Conservation (phyloP, 345 rosid species). For the Abelmoschus esculentus region DNA sequence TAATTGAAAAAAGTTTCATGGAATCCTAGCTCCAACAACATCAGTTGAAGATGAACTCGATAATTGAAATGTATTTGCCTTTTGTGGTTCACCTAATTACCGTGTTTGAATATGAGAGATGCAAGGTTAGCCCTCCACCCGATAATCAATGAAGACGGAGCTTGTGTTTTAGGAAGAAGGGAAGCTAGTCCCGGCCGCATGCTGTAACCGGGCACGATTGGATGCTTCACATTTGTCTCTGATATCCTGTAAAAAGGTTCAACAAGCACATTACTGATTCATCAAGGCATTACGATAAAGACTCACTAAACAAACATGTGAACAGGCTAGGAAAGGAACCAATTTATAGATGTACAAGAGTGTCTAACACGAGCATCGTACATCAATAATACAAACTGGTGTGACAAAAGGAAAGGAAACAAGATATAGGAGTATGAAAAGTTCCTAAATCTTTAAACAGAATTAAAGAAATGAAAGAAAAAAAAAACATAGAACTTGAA, state of each 20-base stretch:
- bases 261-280: slow-evolving; percentile 8
- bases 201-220: slow-evolving; percentile 25
- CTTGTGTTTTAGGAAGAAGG: slow-evolving; percentile 47
- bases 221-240: slow-evolving; percentile 31
- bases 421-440: not conserved
- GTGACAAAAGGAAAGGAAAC: not conserved
- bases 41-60: slow-evolving; percentile 3
- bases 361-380: not conserved
- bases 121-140: slow-evolving; percentile 72
- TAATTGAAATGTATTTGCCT: not conserved
- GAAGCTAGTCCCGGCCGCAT: slow-evolving; percentile 40
- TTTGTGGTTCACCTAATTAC: slow-evolving; percentile 25
- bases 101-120: slow-evolving; percentile 61
- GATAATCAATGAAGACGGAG: slow-evolving; percentile 33
- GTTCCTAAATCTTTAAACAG: not conserved
- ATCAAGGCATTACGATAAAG: not conserved
- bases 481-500: too few relatives aligned
- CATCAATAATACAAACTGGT: not conserved
- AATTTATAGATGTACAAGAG: too few relatives aligned
- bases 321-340: not conserved
- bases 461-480: not conserved
- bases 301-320: not conserved
- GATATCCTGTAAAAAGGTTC: slow-evolving; percentile 32
- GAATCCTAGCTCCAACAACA: slow-evolving; percentile 3
- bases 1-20: not conserved